phyloP scores from a whole-genome alignment of 1,284 basidiomycete species.

The Austroboletus niveus region DNA sequence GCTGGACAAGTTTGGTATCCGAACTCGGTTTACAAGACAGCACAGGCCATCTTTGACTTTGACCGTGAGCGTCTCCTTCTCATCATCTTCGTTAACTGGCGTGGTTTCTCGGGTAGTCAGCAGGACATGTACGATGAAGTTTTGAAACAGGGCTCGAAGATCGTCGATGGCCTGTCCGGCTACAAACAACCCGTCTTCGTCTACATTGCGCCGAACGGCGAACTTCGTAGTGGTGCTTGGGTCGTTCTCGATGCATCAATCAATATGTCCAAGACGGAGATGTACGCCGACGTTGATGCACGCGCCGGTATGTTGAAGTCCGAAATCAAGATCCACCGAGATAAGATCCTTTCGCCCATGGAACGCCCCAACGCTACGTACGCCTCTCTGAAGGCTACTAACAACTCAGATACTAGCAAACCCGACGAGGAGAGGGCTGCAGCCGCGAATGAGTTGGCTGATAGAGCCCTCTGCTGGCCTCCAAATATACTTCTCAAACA shows the following conservation, averaged over 20 bases:
- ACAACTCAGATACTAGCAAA: constrained; percentile 71
- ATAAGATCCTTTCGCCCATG: constrained; percentile 91
- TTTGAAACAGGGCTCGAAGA: constrained; percentile 93
- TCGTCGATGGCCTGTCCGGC: constrained; percentile 95
- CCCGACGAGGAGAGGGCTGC: constrained; percentile 72
- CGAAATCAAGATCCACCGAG: constrained; percentile 90
- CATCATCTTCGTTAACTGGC: constrained; percentile 99
- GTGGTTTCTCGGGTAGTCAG: constrained; percentile 99
- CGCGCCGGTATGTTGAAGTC: constrained; percentile 98
- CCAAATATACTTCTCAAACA: too few species aligned
- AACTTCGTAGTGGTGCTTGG: constrained; percentile 99
- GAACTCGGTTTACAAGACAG: constrained; percentile 99
- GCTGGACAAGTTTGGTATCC: constrained; percentile 99
- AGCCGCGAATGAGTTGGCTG: constrained; percentile 66
- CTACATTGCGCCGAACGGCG: constrained; percentile 98
- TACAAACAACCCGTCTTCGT: constrained; percentile 99
- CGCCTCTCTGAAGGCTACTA: constrained; percentile 77
- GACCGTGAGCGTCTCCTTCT: constrained; percentile 95
- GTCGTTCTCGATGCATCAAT: constrained; percentile 98
- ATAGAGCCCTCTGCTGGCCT: constrained; percentile 15
- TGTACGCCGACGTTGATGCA: constrained; percentile 96
- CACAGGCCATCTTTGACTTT: constrained; percentile 98
- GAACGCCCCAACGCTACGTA: constrained; percentile 89
- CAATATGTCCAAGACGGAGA: constrained; percentile 97
- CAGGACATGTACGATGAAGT: constrained; percentile 98